Conservation (phyloP, 768 basidiomycete genomes). For the Melanogaster broomeanus region DNA sequence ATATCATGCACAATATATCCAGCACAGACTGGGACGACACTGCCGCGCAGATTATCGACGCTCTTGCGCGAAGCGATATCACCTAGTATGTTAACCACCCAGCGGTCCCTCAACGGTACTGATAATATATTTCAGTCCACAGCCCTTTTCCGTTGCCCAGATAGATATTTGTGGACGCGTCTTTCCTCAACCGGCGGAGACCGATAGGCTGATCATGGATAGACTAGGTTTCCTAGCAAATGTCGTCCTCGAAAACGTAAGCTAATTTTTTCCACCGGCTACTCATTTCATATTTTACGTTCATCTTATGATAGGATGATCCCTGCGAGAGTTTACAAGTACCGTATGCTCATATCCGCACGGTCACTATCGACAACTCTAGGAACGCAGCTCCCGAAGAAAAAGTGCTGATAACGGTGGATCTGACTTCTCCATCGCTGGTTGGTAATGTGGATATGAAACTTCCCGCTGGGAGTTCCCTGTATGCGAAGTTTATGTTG, state of each 20-base stretch:
- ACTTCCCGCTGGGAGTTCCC: constrained; percentile 15
- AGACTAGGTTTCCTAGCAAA: constrained; percentile 52
- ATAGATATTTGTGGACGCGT: constrained; percentile 38
- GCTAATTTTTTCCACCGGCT: not conserved
- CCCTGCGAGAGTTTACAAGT: constrained; percentile 53
- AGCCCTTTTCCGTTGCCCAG: constrained; percentile 51
- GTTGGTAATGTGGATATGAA: constrained; percentile 34
- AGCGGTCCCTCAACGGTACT: constrained; percentile 2
- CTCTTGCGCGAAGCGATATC: constrained; percentile 46
- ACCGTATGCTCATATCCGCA: constrained; percentile 37
- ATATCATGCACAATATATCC: constrained; percentile 43
- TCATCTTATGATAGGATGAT: constrained; percentile 39
- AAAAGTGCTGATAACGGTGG: constrained; percentile 29
- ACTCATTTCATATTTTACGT: not conserved
- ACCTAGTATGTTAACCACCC: constrained; percentile 44
- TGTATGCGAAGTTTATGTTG: constrained; percentile 42
- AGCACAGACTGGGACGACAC: constrained; percentile 56
- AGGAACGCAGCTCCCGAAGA: constrained; percentile 17
- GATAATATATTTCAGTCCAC: constrained; percentile 45
- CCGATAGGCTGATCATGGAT: constrained; percentile 56
- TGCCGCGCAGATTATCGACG: constrained; percentile 46
- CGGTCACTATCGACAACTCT: constrained; percentile 26
- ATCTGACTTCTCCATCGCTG: constrained; percentile 39
- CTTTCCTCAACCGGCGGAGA: constrained; percentile 36
- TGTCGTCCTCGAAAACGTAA: constrained; percentile 32